Percentiles rank a stretch among this genome's conserved stretches.
These are phyloP conservation scores for Exserohilum rostratum DNA, from an alignment of 2,329 filamentous ascomycete genomes.

Conservation along the genomic window DNA sequence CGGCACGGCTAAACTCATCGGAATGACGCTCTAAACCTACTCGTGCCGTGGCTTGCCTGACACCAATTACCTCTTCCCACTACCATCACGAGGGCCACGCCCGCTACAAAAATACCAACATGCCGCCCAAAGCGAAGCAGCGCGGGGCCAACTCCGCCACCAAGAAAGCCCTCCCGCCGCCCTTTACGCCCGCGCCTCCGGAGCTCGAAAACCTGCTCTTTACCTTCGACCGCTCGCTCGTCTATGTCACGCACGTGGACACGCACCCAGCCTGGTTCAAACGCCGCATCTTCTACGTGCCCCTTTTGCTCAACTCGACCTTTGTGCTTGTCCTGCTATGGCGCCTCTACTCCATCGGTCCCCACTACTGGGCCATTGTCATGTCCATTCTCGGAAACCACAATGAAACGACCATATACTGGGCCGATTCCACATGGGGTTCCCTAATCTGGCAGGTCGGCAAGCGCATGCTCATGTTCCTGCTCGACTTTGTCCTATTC, in stretches of 20 bases:
- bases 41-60: background rate
- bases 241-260: constrained; percentile 89
- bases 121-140: constrained; percentile 30
- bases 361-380: constrained; percentile 74
- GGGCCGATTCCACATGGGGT: constrained; percentile 58
- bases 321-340: constrained; percentile 69
- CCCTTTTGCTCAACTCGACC: constrained; percentile 74
- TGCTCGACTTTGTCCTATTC: constrained; percentile 70
- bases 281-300: constrained; percentile 80
- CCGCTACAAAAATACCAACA: constrained; percentile 4
- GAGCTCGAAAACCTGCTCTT: constrained; percentile 70
- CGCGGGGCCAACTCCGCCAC: constrained; percentile 11
- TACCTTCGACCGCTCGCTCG: constrained; percentile 68
- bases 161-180: constrained; percentile 48
- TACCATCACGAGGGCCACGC: constrained; percentile 6
- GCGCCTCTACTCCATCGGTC: constrained; percentile 71
- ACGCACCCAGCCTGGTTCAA: constrained; percentile 72
- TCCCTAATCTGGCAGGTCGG: constrained; percentile 64
- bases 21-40: constrained; percentile 7
- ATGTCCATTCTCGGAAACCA: constrained; percentile 68
- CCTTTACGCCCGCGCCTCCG: constrained; percentile 69
- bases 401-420: constrained; percentile 71
- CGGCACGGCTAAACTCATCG: constrained; percentile 14
- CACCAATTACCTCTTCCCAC: background rate
- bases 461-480: constrained; percentile 68